Evolutionary conservation across 352 stramenopile genomes (phyloP).

Genomic region (Pelagophyceae sp.): DNA sequence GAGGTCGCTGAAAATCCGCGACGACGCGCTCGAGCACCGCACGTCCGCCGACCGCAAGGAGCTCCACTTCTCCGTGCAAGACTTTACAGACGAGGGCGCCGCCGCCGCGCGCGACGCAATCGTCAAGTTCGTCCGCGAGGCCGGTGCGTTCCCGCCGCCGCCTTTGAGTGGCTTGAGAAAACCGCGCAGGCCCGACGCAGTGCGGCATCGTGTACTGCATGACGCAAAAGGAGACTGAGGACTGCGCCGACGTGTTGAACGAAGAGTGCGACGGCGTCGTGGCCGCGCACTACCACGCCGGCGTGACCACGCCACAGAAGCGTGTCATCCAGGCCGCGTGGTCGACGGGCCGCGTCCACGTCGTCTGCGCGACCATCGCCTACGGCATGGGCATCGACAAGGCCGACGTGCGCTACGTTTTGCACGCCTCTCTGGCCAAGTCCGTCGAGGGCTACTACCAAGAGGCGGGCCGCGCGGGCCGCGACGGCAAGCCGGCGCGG

Average conservation of each 20-base stretch:
- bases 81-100: not conserved
- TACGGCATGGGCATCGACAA: conserved; percentile 98
- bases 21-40: conserved; percentile 22
- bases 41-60: conserved; percentile 20
- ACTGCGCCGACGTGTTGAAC: conserved; percentile 22
- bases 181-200: conserved; percentile 2
- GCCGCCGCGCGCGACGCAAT: not conserved
- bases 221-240: conserved; percentile 41
- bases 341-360: conserved; percentile 34
- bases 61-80: conserved; percentile 20
- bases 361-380: conserved; percentile 48
- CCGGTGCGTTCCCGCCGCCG: too few species aligned
- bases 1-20: conserved; percentile 26
- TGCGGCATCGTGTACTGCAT: conserved; percentile 55
- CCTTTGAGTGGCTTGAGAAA: too few species aligned
- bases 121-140: not conserved
- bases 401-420: conserved; percentile 77
- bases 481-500: conserved; percentile 74
- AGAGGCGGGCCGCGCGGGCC: conserved; percentile 84
- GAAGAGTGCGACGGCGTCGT: conserved; percentile 26
- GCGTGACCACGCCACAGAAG: conserved; percentile 34
- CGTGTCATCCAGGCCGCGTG: conserved; percentile 39
- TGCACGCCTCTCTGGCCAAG: conserved; percentile 68
- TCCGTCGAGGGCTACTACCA: conserved; percentile 94
- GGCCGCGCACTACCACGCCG: conserved; percentile 48